Evolutionary conservation across 2,329 filamentous ascomycete genomes (phyloP), one percentile per base, ranked within the genome.

Genomic region (Hypoxylon rubiginosum): DNA sequence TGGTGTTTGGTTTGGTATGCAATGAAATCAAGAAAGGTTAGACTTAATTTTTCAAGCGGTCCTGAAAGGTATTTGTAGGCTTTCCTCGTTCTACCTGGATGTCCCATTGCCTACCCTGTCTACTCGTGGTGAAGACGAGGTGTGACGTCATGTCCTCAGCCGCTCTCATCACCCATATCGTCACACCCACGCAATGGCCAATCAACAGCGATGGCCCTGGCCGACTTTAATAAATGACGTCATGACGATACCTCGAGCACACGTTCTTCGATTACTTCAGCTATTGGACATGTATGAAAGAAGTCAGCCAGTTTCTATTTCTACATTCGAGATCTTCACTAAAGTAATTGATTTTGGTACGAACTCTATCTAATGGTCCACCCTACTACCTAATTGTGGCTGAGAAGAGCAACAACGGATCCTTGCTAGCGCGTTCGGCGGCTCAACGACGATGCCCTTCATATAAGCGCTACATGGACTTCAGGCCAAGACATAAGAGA

Each of bases 131-230:
- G 21, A 32, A 21, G 56, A 64, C 36, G 24, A 59, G 50, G 17
- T 45, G 55, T 68, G 66, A 68, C 66, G 62, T 68, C 66, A 68
- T 28, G 6, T 30, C 46, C 26, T 45, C 36, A 56, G 30, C 53
- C 43, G 32, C 54, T 26, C 19, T 53, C 46, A 50, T 64, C 56
- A 54, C 41, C 43, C 39, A 53, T 15, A 39, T 19, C 51, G 56
- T 64, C 62, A 66, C 58, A 51, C 34, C 49, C 49, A 58, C 52
- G 58, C 48, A 58, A 58, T n/a, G 10, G 28, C 58, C 62, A 55
- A 62, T 58, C 52, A 57, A 2, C 13, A 34, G 6, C 19, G 41
- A 41, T 45, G 48, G n/a, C 13, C 52, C 26, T 28, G 36, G 24
- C 41, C 58, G 51, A 43, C 28, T 53, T 48, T 13, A 17, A 46